A percentile compares a stretch with the other conserved stretches of the same genome.
phyloP scores from a whole-genome alignment of 2,329 filamentous ascomycete genomes.

The Stagonosporopsis vannaccii region DNA sequence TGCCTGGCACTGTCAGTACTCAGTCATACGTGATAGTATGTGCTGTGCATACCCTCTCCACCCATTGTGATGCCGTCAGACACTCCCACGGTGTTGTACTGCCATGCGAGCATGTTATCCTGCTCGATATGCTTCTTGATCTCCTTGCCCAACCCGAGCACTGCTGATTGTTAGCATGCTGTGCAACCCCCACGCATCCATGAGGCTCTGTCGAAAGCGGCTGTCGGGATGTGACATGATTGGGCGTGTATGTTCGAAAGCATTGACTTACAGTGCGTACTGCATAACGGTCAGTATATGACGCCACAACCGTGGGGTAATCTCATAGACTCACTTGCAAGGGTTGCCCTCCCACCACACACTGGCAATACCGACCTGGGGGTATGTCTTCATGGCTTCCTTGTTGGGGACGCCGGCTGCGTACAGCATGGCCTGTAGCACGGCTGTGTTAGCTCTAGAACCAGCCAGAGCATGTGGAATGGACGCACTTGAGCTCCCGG shows the following conservation, averaged over 20 bases:
- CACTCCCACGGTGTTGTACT: slow-evolving; percentile 90
- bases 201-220: slow-evolving; percentile 18
- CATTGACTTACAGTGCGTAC: slow-evolving; percentile 58
- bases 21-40: neutral
- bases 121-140: slow-evolving; percentile 83
- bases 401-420: slow-evolving; percentile 85
- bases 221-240: neutral
- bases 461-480: neutral
- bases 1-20: slow-evolving; percentile 62
- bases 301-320: slow-evolving; percentile 19
- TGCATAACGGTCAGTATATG: slow-evolving; percentile 41
- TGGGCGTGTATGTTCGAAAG: neutral
- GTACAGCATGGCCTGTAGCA: slow-evolving; percentile 86
- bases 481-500: slow-evolving; percentile 80
- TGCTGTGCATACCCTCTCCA: slow-evolving; percentile 69
- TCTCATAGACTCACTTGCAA: slow-evolving; percentile 79
- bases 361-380: slow-evolving; percentile 88
- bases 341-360: slow-evolving; percentile 99
- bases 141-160: slow-evolving; percentile 85
- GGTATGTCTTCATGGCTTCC: slow-evolving; percentile 85
- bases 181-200: slow-evolving; percentile 17
- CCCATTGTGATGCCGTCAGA: slow-evolving; percentile 97
- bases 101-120: slow-evolving; percentile 90
- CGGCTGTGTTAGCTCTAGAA: neutral
- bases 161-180: slow-evolving; percentile 50